Evolutionary conservation across 1,284 basidiomycete species (phyloP), one percentile per base, ranked within the genome.

Genomic region (Ganoderma lucidum): DNA sequence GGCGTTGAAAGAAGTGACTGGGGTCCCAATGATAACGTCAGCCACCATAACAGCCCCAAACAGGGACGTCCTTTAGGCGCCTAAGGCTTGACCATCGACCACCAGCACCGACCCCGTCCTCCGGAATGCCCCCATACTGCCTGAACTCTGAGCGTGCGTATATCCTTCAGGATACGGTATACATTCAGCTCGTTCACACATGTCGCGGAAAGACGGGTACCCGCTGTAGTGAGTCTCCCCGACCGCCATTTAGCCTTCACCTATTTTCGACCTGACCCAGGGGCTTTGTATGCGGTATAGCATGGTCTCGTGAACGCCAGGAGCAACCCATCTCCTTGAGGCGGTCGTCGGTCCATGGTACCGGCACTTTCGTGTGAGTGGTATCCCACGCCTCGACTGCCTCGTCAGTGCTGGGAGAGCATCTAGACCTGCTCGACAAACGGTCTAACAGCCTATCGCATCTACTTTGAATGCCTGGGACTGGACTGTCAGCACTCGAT

Each of bases 261-360:
- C 17, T 59, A 59, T 59, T 37, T 39, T 15, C 56, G 32, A 59
- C 56, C 56, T 59, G 56, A 39, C 56, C 10, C 56, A 23, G 37
- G 4, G 8, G 10, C 35, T 61, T 42, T 14, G 58, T 19, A 14
- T 32, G n/a, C 10, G 59, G 14, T 42, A 41, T 39, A 17, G 59
- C 37, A 42, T 12, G 59, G 59, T 42, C 56, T 39, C 56, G 35
- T 59, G 56, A n/a, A 30, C 9, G 55, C 4, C 35, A 8, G 17
- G 28, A 8, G 32, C 10, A 17, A n/a, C n/a, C 4, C 56, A 12
- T 5, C 19, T 35, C 8, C 35, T 35, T 30, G 30, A 6, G 32
- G 28, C 15, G 55, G 35, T 35, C 56, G 35, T 39, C 19, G 56
- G 32, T 59, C 35, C 56, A 59, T 39, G 56, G 35, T 37, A 59